Base-by-base conservation (phyloP, 2,329 filamentous ascomycete species). In the Botrytis porri region DNA sequence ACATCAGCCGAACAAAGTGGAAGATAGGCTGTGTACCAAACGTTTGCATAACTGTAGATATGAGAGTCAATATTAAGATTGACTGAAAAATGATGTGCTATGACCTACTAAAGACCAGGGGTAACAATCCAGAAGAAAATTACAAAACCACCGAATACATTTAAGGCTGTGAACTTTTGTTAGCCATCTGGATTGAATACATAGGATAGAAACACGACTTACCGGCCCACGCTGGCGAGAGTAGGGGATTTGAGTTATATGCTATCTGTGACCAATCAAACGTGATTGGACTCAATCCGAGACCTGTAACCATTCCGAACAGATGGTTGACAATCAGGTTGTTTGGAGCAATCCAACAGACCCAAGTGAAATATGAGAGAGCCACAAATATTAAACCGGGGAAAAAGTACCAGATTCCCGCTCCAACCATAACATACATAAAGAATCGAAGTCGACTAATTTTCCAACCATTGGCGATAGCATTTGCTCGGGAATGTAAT, bases 191-290 rank as follows among this genome's bases (percentile, higher is more conserved):
- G 7, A 14, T 22, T 29, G 9, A 29, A 35, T 48, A 10, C 10
- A 65, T n/a, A n/a, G 4, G 18, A 9, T 8, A 29, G 1, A 59
- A 51, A 41, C 12, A 22, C 3, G 45, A 70, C 67, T 22, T 29
- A 70, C 69, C 69, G 5, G 69, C 92, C 79, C 90, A 88, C 88
- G 90, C 93, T 4, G 91, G 91, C 32, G 76, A 79, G 66, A 93
- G 90, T 7, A 82, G 75, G 76, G 81, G 43, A 64, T 71, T 75
- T 6, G 69, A 67, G 60, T 76, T 75, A 59, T 75, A 77, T 16
- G 76, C 86, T 71, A 93, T 86, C 78, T 93, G 90, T 7, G 90
- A 90, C 91, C 91, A 93, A 83, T 93, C 91, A 78, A 93, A 92
- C 0, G 91, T 93, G 59, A 93, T 61, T 18, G 67, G 67, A 48